Base-by-base conservation (phyloP, 192 early-diverging fungal genomes). In the Cladochytrium replicatum region DNA sequence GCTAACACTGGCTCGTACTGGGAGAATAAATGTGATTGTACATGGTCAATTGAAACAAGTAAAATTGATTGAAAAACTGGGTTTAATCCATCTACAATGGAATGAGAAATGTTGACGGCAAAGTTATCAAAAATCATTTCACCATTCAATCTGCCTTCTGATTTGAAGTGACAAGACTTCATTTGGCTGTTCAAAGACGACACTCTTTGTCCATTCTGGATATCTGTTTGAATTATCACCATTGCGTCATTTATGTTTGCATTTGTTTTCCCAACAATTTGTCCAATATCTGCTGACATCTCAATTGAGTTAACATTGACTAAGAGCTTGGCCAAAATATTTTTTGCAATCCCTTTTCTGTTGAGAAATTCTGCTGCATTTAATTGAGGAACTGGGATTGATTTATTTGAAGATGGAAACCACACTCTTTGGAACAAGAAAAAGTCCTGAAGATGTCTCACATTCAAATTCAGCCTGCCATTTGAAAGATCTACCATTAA, bases 361-460 rank as follows among this genome's bases (percentile, higher is more conserved):
- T 39, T 19, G 30, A 52, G 6, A 6, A 49, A 32, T n/a, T n/a
- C n/a, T n/a, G n/a, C n/a, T n/a, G n/a, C n/a, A n/a, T n/a, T n/a
- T n/a, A n/a, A n/a, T n/a, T n/a, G n/a, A n/a, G n/a, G n/a, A n/a
- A n/a, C n/a, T n/a, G n/a, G n/a, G n/a, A n/a, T n/a, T n/a, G n/a
- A n/a, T n/a, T n/a, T n/a, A n/a, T n/a, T n/a, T 34, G 63, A 59
- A 29, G 69, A 72, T 23, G 66, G 66, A 48, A 87, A 62, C 86
- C 86, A 88, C 5, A 83, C 62, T 5, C 71, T 64, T 19, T 80
- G 68, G 46, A 88, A 72, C 5, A 81, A 51, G 43, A 88, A 68
- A 17, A 85, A 59, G 50, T 87, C 85, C 60, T 88, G 83, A 3
- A 85, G 55, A 45, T 87, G 78, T 1, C 83, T 68, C 25, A 86